Evolutionary conservation across 306 rosid genomes (phyloP).

Genomic region (Medicago lupulina): DNA sequence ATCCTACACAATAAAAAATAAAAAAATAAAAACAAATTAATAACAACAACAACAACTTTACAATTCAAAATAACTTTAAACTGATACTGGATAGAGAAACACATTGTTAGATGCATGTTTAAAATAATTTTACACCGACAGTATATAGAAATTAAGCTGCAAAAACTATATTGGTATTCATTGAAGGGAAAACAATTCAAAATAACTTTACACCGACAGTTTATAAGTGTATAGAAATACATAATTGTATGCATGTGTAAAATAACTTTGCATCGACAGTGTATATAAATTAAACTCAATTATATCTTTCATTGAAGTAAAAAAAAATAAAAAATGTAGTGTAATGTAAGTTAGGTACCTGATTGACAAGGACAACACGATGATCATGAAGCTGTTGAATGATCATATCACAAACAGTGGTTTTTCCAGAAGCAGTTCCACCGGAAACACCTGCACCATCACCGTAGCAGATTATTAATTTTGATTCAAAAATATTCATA

Average conservation of each 20-base stretch:
- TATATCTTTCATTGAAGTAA: background rate
- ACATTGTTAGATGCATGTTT: too few species aligned
- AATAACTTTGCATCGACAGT: too few species aligned
- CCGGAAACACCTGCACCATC: slow-evolving; percentile 81
- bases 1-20: slow-evolving; percentile 56
- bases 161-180: background rate
- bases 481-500: background rate
- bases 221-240: too few species aligned
- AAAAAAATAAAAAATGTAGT: background rate
- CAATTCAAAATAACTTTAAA: too few species aligned
- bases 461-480: slow-evolving; percentile 17
- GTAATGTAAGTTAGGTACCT: slow-evolving; percentile 65
- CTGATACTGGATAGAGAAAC: too few species aligned
- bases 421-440: slow-evolving; percentile 99
- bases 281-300: background rate
- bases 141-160: too few species aligned
- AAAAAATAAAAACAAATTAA: too few species aligned
- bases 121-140: too few species aligned
- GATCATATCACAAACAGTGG: slow-evolving; percentile 98
- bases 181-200: background rate
- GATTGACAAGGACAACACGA: slow-evolving; percentile 92
- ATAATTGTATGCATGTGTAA: too few species aligned
- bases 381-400: slow-evolving; percentile 99
- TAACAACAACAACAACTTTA: background rate
- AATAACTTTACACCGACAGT: too few species aligned